Evolutionary conservation across 2,329 filamentous ascomycete species (phyloP).

Genomic region (Colletotrichum filicis): DNA sequence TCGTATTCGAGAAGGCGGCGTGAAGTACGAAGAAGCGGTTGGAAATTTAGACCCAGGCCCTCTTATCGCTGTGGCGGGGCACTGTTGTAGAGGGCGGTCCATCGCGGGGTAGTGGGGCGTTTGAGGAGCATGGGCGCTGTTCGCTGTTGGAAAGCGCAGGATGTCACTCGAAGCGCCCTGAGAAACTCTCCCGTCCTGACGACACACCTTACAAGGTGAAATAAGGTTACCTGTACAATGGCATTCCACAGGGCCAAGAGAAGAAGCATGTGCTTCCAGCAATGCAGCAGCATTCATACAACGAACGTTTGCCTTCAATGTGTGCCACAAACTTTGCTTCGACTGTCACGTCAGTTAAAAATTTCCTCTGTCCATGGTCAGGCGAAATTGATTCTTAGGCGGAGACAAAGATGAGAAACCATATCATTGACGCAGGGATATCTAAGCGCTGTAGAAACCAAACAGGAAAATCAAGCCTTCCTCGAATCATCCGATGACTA

Average conservation of each 20-base stretch:
- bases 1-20: constrained; percentile 18
- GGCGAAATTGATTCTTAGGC: not conserved
- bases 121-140: constrained; percentile 16
- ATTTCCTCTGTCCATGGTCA: not conserved
- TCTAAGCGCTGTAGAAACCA: not conserved
- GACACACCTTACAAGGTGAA: not conserved
- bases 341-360: not conserved
- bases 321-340: not conserved
- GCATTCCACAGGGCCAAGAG: not conserved
- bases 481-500: not conserved
- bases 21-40: constrained; percentile 14
- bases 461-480: not conserved
- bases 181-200: not conserved
- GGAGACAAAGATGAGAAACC: not conserved
- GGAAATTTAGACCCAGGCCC: constrained; percentile 27
- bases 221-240: not conserved
- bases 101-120: constrained; percentile 35
- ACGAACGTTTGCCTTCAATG: not conserved
- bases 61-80: constrained; percentile 29
- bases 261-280: not conserved
- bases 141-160: not conserved
- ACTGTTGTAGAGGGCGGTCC: constrained; percentile 17
- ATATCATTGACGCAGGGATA: not conserved
- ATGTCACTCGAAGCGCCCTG: not conserved
- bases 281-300: not conserved